These are phyloP conservation scores for Quercus variabilis DNA, from an alignment of 306 rosid species.

Conservation along the genomic window DNA sequence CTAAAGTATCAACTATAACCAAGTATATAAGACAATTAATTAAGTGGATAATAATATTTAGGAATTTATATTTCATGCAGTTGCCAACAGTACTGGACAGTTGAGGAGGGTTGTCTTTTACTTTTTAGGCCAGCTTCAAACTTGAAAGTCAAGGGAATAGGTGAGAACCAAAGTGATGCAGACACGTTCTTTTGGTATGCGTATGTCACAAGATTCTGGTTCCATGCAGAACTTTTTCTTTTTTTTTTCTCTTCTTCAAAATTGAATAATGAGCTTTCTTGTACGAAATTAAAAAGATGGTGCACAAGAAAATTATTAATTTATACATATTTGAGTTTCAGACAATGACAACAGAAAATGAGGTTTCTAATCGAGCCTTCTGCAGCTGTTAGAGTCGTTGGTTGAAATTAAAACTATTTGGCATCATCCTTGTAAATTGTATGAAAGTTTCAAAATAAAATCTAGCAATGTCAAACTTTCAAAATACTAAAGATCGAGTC, in stretches of 20 bases:
- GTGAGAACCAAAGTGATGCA: constrained; percentile 24
- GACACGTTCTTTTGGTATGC: neutral
- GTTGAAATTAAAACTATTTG: no score
- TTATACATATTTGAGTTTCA: no score
- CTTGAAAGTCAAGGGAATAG: constrained; percentile 6
- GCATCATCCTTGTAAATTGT: no score
- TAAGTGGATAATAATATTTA: constrained; percentile 12
- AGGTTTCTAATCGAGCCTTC: no score
- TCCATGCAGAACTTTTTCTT: neutral
- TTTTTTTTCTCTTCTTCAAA: neutral
- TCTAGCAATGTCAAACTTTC: no score
- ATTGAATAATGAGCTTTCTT: neutral
- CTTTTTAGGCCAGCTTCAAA: no score
- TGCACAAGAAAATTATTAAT: neutral
- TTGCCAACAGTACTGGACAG: neutral
- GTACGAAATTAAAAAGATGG: neutral
- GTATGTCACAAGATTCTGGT: neutral
- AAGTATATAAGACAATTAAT: neutral
- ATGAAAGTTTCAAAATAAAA: no score
- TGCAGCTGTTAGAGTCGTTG: no score
- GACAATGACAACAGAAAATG: no score
- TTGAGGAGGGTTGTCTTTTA: neutral
- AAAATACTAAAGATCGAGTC: no score
- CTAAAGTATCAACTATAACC: neutral
- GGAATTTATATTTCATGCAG: constrained; percentile 8